phyloP scores from a whole-genome alignment of 2,329 filamentous ascomycete species.

The Mollisia scopiformis region DNA sequence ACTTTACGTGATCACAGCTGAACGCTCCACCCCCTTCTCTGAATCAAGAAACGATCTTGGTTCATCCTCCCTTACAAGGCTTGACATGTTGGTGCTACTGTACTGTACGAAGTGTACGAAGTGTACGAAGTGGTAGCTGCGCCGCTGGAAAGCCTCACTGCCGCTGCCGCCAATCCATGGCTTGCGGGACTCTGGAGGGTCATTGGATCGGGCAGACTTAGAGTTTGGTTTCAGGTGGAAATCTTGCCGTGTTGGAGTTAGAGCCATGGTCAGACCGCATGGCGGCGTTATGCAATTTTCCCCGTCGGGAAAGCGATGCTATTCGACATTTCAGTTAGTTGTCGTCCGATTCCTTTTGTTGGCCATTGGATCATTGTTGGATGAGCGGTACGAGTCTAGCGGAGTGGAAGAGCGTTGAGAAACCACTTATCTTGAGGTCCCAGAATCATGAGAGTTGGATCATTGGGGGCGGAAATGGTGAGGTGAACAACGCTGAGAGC shows the following conservation, averaged over 20 bases:
- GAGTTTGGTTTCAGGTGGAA: neutral
- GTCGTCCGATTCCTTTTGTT: too few relatives aligned
- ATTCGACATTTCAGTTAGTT: too few relatives aligned
- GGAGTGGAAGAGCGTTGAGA: too few relatives aligned
- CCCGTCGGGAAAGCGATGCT: too few relatives aligned
- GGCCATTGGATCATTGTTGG: too few relatives aligned
- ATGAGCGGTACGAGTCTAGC: too few relatives aligned
- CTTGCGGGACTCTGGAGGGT: neutral
- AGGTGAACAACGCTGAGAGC: too few relatives aligned
- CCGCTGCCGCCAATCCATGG: neutral
- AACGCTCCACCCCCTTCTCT: neutral
- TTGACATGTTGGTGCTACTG: neutral
- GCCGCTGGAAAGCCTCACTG: neutral
- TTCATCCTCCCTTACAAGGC: neutral
- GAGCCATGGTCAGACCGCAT: neutral
- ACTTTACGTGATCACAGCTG: neutral
- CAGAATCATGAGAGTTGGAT: too few relatives aligned
- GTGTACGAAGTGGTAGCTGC: too few relatives aligned
- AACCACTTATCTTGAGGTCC: too few relatives aligned
- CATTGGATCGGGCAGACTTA: neutral
- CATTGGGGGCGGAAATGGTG: too few relatives aligned
- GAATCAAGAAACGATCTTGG: neutral
- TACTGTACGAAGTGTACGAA: neutral
- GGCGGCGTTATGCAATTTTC: neutral
- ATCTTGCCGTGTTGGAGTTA: neutral